phyloP scores from a whole-genome alignment of 805 yeast genomes.

The Kodamaea fukazawae region DNA sequence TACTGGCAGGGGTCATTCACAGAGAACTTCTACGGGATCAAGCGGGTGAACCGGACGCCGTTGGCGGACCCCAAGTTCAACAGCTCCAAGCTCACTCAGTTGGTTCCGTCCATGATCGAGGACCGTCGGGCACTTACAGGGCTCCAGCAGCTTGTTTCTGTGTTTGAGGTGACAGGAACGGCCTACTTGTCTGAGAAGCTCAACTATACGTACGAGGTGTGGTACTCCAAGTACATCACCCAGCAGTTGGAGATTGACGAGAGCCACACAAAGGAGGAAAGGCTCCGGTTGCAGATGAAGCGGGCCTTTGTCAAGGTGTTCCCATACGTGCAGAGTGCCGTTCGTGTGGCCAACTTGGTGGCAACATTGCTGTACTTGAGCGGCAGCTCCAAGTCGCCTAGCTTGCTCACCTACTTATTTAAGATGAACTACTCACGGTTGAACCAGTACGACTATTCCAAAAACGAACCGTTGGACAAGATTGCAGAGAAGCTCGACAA shows the following conservation, averaged over 20 bases:
- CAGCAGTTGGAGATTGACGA: slow-evolving; percentile 35
- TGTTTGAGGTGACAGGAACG: slow-evolving; percentile 59
- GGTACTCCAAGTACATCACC: slow-evolving; percentile 58
- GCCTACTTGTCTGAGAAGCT: slow-evolving; percentile 72
- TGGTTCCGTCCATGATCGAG: slow-evolving; percentile 45
- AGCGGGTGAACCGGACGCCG: slow-evolving; percentile 49
- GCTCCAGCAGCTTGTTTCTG: slow-evolving; percentile 52
- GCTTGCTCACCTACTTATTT: slow-evolving; percentile 58
- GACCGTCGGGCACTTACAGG: slow-evolving; percentile 49
- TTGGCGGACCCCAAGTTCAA: slow-evolving; percentile 29
- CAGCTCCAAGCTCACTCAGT: slow-evolving; percentile 32
- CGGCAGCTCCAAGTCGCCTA: slow-evolving; percentile 62
- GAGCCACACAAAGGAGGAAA: slow-evolving; percentile 21
- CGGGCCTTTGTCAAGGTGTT: slow-evolving; percentile 53
- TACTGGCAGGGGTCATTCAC: slow-evolving; percentile 84
- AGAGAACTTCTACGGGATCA: slow-evolving; percentile 88
- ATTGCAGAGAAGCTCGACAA: slow-evolving; percentile 15
- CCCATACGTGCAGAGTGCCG: slow-evolving; percentile 53
- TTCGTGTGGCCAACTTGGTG: slow-evolving; percentile 50
- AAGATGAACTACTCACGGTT: slow-evolving; percentile 66
- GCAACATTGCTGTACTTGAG: slow-evolving; percentile 65
- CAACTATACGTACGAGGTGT: slow-evolving; percentile 58
- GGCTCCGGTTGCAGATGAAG: slow-evolving; percentile 26
- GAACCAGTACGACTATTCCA: slow-evolving; percentile 47
- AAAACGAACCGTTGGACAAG: slow-evolving; percentile 26